Evolutionary conservation across 441 rosid genomes (phyloP).

Genomic region (Hura crepitans): DNA sequence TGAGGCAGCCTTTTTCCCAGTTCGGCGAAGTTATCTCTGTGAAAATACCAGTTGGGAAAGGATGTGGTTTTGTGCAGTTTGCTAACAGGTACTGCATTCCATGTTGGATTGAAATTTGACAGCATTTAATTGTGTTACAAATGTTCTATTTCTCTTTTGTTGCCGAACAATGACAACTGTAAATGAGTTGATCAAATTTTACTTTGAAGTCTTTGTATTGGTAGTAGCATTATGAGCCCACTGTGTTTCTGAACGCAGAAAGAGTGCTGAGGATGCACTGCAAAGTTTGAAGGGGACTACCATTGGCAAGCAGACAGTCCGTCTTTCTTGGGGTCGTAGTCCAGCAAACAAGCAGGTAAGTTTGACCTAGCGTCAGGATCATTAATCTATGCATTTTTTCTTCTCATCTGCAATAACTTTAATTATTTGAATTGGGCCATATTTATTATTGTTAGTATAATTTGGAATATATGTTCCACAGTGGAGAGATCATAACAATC

Average conservation of each 20-base stretch:
- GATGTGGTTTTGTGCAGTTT: slow-evolving; percentile 90
- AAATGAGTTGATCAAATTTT: not conserved
- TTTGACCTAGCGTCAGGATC: not conserved
- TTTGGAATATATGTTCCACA: slow-evolving; percentile 18
- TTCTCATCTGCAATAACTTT: too few species aligned
- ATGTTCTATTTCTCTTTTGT: not conserved
- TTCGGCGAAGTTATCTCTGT: slow-evolving; percentile 92
- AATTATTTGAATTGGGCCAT: not conserved
- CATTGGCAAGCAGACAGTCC: slow-evolving; percentile 84
- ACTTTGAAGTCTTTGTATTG: not conserved
- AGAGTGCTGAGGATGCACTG: slow-evolving; percentile 81
- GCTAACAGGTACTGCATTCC: slow-evolving; percentile 49
- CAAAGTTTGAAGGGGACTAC: slow-evolving; percentile 66
- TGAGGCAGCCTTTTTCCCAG: slow-evolving; percentile 68
- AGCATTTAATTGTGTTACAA: not conserved
- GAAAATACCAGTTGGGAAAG: slow-evolving; percentile 86
- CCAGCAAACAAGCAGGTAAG: slow-evolving; percentile 78
- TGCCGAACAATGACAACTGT: not conserved
- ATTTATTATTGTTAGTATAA: not conserved
- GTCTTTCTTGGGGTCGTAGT: slow-evolving; percentile 94
- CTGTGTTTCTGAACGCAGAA: slow-evolving; percentile 42
- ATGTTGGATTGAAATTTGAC: not conserved
- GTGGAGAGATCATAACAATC: slow-evolving; percentile 57
- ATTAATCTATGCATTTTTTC: not conserved
- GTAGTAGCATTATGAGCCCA: not conserved